A percentile compares a stretch with the other conserved stretches of the same genome.
Evolutionary conservation across 73 alveolate species (phyloP).

Genomic region (Tetrahymena borealis): DNA sequence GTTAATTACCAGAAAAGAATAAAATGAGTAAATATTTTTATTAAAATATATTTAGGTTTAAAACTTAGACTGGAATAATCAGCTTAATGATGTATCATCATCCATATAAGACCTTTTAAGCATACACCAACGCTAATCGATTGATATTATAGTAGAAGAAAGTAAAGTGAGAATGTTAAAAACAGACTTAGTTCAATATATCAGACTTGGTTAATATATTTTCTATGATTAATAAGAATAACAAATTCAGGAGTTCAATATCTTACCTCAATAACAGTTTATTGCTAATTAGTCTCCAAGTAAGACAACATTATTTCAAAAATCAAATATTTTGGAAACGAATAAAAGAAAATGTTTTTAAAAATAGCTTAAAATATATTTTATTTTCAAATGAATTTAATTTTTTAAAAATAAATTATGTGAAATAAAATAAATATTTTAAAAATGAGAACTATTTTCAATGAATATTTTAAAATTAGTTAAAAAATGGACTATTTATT

Average conservation of each 20-base stretch:
- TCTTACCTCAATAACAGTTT: not conserved
- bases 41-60: too few relatives aligned
- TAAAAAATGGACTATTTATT: too few relatives aligned
- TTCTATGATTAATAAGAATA: not conserved
- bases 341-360: too few relatives aligned
- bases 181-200: not conserved
- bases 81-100: not conserved
- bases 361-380: too few relatives aligned
- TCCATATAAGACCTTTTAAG: not conserved
- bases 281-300: not conserved
- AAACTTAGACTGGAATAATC: not conserved
- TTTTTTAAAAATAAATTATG: too few relatives aligned
- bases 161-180: not conserved
- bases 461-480: too few relatives aligned
- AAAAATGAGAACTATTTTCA: too few relatives aligned
- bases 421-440: too few relatives aligned
- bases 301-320: not conserved
- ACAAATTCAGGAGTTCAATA: not conserved
- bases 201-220: not conserved
- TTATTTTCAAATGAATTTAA: too few relatives aligned
- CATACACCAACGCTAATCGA: not conserved
- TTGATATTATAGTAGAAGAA: not conserved
- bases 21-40: too few relatives aligned
- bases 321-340: too few relatives aligned
- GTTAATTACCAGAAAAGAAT: too few relatives aligned